A percentile compares a stretch with the other conserved stretches of the same genome.
Evolutionary conservation across 2,329 filamentous ascomycete genomes (phyloP).

Genomic region (Talaromyces funiculosus): DNA sequence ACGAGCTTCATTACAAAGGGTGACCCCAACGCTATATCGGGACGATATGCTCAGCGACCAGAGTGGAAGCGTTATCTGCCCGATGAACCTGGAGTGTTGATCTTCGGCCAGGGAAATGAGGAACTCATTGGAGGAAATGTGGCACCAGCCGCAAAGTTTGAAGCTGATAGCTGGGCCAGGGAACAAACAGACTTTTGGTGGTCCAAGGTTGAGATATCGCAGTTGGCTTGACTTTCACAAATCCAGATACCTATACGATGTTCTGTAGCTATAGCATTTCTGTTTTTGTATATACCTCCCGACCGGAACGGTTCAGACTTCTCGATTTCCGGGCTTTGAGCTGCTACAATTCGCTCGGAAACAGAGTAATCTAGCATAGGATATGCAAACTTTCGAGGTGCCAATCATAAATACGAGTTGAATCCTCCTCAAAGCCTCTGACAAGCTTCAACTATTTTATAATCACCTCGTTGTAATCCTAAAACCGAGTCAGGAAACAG

Average conservation of each 20-base stretch:
- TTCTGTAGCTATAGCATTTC: background rate
- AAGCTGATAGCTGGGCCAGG: conserved; percentile 38
- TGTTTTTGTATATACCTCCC: background rate
- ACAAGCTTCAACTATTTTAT: no score
- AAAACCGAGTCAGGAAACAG: no score
- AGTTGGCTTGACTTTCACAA: conserved; percentile 14
- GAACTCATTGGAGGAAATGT: conserved; percentile 42
- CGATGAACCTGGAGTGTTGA: conserved; percentile 34
- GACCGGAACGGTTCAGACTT: background rate
- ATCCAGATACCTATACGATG: background rate
- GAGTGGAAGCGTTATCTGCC: conserved; percentile 33
- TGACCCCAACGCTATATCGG: conserved; percentile 38
- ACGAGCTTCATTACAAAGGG: conserved; percentile 46
- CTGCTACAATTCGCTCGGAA: background rate
- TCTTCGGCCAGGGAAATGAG: conserved; percentile 46
- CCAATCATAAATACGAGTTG: no score
- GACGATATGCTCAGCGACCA: conserved; percentile 26
- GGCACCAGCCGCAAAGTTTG: conserved; percentile 38
- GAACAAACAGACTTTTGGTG: conserved; percentile 47
- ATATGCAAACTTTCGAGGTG: no score
- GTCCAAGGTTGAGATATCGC: conserved; percentile 26
- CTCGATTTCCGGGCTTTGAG: background rate
- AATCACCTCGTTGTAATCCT: no score
- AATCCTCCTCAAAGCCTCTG: no score
- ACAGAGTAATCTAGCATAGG: no score